Percentiles rank a stretch among this genome's conserved stretches.
phyloP scores from a whole-genome alignment of 345 rosid genomes.

The Punica granatum region DNA sequence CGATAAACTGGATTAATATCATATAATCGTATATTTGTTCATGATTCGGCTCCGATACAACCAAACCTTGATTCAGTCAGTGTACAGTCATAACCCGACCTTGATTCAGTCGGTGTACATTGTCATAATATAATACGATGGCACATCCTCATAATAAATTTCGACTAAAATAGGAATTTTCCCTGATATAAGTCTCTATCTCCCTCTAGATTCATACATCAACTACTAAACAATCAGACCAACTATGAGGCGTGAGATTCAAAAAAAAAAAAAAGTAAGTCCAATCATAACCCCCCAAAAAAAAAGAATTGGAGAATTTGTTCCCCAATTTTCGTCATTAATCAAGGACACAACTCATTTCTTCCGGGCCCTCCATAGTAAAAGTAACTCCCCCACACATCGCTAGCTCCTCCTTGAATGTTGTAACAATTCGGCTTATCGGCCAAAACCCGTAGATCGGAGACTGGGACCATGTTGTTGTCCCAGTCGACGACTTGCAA shows the following conservation, averaged over 20 bases:
- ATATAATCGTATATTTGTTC: too few relatives aligned
- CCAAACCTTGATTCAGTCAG: too few relatives aligned
- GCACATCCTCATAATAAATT: neutral
- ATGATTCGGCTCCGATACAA: too few relatives aligned
- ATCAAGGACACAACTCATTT: constrained; percentile 72
- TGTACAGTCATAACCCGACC: too few relatives aligned
- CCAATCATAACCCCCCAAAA: neutral
- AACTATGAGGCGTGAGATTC: neutral
- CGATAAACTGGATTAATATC: too few relatives aligned
- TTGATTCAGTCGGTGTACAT: too few relatives aligned
- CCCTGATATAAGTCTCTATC: too few relatives aligned
- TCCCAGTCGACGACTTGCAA: constrained; percentile 94
- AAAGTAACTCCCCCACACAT: constrained; percentile 90
- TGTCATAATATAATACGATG: too few relatives aligned
- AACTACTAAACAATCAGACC: neutral
- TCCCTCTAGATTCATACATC: too few relatives aligned
- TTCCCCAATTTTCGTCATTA: neutral
- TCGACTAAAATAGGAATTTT: neutral
- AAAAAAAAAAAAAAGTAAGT: neutral
- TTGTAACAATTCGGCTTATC: constrained; percentile 89
- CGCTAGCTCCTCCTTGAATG: constrained; percentile 71
- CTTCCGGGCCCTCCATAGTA: constrained; percentile 97
- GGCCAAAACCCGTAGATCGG: constrained; percentile 62
- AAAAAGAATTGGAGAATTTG: neutral
- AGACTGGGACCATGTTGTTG: constrained; percentile 63